Evolutionary conservation across 495 filamentous ascomycete genomes (phyloP), one percentile per base, ranked within the genome.

Genomic region (Tuber melanosporum): DNA sequence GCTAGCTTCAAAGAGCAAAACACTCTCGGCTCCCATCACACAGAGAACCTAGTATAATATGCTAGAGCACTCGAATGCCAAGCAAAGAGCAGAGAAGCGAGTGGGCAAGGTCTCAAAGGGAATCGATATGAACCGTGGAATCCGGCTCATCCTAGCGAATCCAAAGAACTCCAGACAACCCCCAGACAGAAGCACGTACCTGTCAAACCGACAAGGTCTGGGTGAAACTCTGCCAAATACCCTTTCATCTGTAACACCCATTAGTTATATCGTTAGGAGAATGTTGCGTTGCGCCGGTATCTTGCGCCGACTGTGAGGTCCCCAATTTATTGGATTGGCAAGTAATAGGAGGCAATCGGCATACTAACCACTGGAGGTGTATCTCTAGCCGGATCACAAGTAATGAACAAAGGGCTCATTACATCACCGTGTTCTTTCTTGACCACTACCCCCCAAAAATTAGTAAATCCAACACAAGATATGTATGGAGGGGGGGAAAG

Each of bases 321-420:
- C 57, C 57, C 14, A 17, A 26, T 36, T 36, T 36, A 36, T 26
- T 66, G 26, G 14, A 36, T 32, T 62, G n/a, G 52, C 52, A 32
- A 19, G 26, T 19, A 4, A 26, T 66, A 66, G 26, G 57, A 66
- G 32, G 15, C 14, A 66, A 17, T 26, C 14, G 57, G 57, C 17
- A 14, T 36, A 81, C 82, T 72, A 47, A 83, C 82, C 19, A 96
- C 92, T 81, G 90, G 88, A 43, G 95, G 95, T 3, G 90, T 92
- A 84, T 99, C 95, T 70, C 95, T 90, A 62, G 89, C 94, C 0
- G 95, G 95, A 83, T 99, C 95, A 85, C 95, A 98, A 71, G 95
- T 95, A 76, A 99, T 92, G 85, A 99, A 97, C 41, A 99, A 87
- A 4, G 96, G 94, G 49, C 74, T 80, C 77, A 83, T 80, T 71